Evolutionary conservation across 106 monocot species (phyloP).

Genomic region (Dendrobium officinale): DNA sequence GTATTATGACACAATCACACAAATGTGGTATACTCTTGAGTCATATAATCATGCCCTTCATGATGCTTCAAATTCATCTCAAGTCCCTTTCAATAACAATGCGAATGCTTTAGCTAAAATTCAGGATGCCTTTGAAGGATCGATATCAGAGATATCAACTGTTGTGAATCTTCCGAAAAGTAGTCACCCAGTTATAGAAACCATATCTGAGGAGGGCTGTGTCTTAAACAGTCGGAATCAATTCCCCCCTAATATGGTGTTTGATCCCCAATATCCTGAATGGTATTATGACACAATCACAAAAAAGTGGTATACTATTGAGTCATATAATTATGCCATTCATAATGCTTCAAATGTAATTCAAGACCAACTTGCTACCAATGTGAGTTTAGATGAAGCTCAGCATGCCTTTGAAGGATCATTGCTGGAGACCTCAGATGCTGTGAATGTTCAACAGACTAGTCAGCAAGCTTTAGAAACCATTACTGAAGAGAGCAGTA

Average conservation of each 20-base stretch:
- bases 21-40: constrained; percentile 76
- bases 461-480: constrained; percentile 38
- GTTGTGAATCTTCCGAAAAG: constrained; percentile 31
- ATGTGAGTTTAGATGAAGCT: background rate
- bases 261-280: constrained; percentile 89
- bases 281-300: constrained; percentile 94
- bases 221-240: constrained; percentile 26
- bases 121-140: constrained; percentile 8
- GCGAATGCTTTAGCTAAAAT: background rate
- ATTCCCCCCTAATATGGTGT: constrained; percentile 91
- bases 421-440: constrained; percentile 19
- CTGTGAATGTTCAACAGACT: constrained; percentile 40
- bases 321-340: constrained; percentile 53
- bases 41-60: constrained; percentile 46
- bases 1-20: constrained; percentile 86
- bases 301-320: constrained; percentile 70
- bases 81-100: constrained; percentile 18
- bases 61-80: constrained; percentile 10
- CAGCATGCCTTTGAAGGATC: constrained; percentile 9
- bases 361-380: constrained; percentile 17
- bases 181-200: constrained; percentile 34
- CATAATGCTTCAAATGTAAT: constrained; percentile 12
- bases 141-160: constrained; percentile 19
- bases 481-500: constrained; percentile 38
- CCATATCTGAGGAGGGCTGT: constrained; percentile 41